Evolutionary conservation across 1,284 basidiomycete genomes (phyloP), one percentile per base, ranked within the genome.

Genomic region (Ceratobasidium sp.): DNA sequence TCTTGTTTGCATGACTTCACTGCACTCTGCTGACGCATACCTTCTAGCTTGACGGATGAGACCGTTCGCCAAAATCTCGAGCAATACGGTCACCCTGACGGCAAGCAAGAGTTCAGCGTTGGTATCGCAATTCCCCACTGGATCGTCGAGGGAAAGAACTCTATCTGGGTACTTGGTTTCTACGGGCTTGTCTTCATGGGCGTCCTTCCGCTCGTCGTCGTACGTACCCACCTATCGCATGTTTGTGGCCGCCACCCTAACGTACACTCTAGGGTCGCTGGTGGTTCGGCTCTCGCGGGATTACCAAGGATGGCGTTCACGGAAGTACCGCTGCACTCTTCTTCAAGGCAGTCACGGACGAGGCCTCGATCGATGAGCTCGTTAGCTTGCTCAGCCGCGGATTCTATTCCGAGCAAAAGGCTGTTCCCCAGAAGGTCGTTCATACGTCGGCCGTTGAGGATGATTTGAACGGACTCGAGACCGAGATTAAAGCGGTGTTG

Each of bases 51-150:
- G 58, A 99, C 97, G 0, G 97, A 99, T 86, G 96, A 97, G 83
- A 93, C 91, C 1, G 97, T 96, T 78, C 94, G 97, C 67, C 92
- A 95, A 83, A 99, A 99, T 86, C 93, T 93, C 86, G 92, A 95
- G 83, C 89, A 94, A 67, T 99, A 96, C 83, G 97, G 97, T 4
- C 95, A 99, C 84, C 98, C 98, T 0, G 98, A 99, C 85, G 98
- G 98, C 15, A 94, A 96, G 49, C 96, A 98, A 85, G 95, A 97
- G 84, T 90, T 97, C 78, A 93, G 94, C 64, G 96, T 97, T 90
- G 97, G 97, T 79, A 98, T 99, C 82, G 98, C 98, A 0, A 89
- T 99, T 20, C 98, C 98, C 0, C 90, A 92, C 71, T 99, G 97
- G 96, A 92, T 99, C 78, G 90, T 99, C 75, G 96, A 97, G 83